Evolutionary conservation across 805 yeast genomes (phyloP), one percentile per base, ranked within the genome.

Genomic region (Starmera caribaea): DNA sequence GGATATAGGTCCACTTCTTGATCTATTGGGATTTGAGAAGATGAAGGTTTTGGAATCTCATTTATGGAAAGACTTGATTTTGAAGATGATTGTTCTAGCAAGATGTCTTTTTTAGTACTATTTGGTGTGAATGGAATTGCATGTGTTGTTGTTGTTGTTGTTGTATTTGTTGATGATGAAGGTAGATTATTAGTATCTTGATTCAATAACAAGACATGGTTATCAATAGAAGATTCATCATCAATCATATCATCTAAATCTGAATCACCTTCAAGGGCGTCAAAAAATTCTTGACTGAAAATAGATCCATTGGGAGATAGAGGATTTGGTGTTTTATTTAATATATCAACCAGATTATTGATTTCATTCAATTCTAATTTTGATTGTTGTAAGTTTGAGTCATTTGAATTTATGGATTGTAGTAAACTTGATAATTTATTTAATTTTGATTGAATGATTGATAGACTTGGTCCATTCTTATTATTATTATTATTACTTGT

Each of bases 241-340:
- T 41, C 40, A 21, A 38, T 46, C 5, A 34, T 45, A 16, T 48
- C 50, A 34, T 65, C 70, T 12, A 44, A 47, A 32, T 50, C 58
- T n/a, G 28, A 28, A 24, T 50, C 57, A 4, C 40, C 55, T 58
- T 82, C 88, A 37, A 69, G 69, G 1, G 95, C 95, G 61, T 85
- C 95, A 51, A 59, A 77, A 49, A 69, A 78, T 38, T 75, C 79
- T 35, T 71, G 74, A 4, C 73, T 67, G 16, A 71, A 60, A 3
- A 72, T 51, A 4, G 73, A 63, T 5, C 39, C 43, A 2, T 62
- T 52, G 5, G 50, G 32, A 10, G 58, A 39, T 1, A 31, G 29
- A n/a, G 16, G 41, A 17, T 8, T 13, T 35, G 24, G 26, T 17
- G 21, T 21, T 32, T 28, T 41, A 37, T 17, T 39, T 37, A 16